These are phyloP conservation scores for Picochlorum sp. DNA, from an alignment of 139 green algal genomes.

Conservation along the genomic window DNA sequence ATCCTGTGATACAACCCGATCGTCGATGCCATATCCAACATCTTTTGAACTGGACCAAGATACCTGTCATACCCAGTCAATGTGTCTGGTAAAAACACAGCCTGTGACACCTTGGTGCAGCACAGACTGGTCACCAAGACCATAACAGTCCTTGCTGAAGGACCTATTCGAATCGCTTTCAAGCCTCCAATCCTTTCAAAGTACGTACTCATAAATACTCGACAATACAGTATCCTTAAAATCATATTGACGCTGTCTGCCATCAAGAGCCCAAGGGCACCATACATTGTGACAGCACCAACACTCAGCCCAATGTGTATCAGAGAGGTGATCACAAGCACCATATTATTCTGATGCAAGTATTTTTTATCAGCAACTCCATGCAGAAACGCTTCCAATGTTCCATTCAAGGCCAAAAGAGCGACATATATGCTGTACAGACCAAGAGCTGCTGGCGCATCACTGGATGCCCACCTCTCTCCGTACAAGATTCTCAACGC, in stretches of 20 bases:
- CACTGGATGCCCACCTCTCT: conserved; percentile 52
- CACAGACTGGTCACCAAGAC: not conserved
- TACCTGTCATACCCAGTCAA: not conserved
- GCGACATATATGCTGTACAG: conserved; percentile 71
- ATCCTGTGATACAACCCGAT: not conserved
- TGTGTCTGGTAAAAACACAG: conserved; percentile 4
- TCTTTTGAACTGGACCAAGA: not conserved
- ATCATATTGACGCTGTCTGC: conserved; percentile 70
- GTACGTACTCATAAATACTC: conserved; percentile 31
- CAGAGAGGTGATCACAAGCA: conserved; percentile 42
- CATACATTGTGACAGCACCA: conserved; percentile 20
- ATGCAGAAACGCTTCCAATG: conserved; percentile 78
- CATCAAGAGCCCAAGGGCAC: conserved; percentile 52
- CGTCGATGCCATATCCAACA: not conserved
- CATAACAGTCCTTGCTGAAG: not conserved
- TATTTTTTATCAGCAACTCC: conserved; percentile 38
- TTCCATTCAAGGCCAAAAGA: conserved; percentile 65
- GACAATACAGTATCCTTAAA: conserved; percentile 60
- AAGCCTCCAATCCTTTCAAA: conserved; percentile 6
- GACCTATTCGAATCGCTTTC: not conserved
- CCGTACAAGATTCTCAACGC: conserved; percentile 66
- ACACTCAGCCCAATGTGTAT: conserved; percentile 48
- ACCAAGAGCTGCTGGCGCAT: conserved; percentile 58
- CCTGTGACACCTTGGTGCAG: conserved; percentile 3
- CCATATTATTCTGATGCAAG: conserved; percentile 45